Evolutionary conservation across 768 basidiomycete genomes (phyloP), one percentile per base, ranked within the genome.

Genomic region (Pleurotus salmoneostramineus): DNA sequence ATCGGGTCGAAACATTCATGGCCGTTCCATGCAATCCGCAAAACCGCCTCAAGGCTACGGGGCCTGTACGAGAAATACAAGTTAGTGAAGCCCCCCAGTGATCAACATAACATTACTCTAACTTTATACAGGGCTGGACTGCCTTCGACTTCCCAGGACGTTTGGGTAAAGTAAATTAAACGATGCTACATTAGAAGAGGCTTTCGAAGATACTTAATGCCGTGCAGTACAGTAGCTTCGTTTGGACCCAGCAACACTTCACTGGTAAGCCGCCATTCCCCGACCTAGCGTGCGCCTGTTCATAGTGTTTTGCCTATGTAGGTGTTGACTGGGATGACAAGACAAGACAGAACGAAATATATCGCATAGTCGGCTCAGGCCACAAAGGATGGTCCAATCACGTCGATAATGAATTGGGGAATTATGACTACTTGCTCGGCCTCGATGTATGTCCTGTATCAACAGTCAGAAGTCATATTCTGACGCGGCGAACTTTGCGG

Each of bases 241-340:
- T 73, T 60, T 94, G 92, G 91, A 88, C 75, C 42, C 80, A 88
- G 48, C 83, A 88, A 55, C 89, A 93, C 62, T 93, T 94, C 65
- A 85, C 88, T 44, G 91, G 91, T 88, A 62, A 27, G 68, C 65
- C 44, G 14, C 61, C 17, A 42, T 4, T 7, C 32, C 48, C 40
- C 37, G 8, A 12, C 31, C 8, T 3, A 11, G 8, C 33, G 40
- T 14, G 17, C 6, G 42, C 27, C 37, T 5, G 12, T 10, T 46
- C 12, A 10, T 40, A 14, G 15, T 48, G 14, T 46, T 21, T 10
- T 31, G 58, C 10, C 42, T 33, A 47, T 50, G 33, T 63, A 85
- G 94, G 94, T 12, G 73, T 95, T 11, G 95, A 96, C 65, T 95
- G 86, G 81, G 93, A 97, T 66, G 78, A 89, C 3, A 77, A 78